Conservation (phyloP, 257 asterid genomes). For the Solanum chilense region DNA sequence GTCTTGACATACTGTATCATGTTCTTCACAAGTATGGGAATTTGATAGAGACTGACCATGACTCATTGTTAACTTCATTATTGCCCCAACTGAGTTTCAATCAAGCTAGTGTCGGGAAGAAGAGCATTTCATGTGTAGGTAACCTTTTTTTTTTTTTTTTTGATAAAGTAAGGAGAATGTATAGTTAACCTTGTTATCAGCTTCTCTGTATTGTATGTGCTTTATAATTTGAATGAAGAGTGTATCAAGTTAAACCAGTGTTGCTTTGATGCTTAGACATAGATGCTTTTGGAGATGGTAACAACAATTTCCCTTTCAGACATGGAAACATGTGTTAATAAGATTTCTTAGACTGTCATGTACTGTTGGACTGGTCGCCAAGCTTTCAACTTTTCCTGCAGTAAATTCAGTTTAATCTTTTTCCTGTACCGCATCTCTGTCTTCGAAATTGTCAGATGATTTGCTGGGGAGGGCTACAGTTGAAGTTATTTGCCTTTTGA, state of each 20-base stretch:
- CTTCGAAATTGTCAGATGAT: conserved; percentile 95
- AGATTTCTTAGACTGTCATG: background rate
- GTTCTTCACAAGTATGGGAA: conserved; percentile 94
- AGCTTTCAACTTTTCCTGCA: background rate
- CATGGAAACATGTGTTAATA: background rate
- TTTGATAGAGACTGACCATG: conserved; percentile 73
- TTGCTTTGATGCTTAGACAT: background rate
- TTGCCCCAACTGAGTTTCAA: conserved; percentile 75
- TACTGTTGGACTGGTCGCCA: background rate
- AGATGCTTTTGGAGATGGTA: background rate
- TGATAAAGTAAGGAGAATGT: conserved; percentile 8
- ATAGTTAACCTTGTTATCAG: conserved; percentile 45
- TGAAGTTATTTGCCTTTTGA: conserved; percentile 65
- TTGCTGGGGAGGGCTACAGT: conserved; percentile 76
- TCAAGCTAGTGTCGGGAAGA: conserved; percentile 94
- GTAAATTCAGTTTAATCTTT: background rate
- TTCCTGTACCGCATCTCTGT: conserved; percentile 54
- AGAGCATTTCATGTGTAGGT: conserved; percentile 92
- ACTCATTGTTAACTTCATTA: conserved; percentile 52
- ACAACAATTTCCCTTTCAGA: background rate
- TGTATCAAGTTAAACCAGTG: background rate
- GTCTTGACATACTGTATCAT: conserved; percentile 86
- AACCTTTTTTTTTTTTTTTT: conserved; percentile 4
- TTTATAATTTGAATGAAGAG: background rate
- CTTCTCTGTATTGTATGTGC: background rate